Base-by-base conservation (phyloP, 805 yeast species). In the Pichia insulana region DNA sequence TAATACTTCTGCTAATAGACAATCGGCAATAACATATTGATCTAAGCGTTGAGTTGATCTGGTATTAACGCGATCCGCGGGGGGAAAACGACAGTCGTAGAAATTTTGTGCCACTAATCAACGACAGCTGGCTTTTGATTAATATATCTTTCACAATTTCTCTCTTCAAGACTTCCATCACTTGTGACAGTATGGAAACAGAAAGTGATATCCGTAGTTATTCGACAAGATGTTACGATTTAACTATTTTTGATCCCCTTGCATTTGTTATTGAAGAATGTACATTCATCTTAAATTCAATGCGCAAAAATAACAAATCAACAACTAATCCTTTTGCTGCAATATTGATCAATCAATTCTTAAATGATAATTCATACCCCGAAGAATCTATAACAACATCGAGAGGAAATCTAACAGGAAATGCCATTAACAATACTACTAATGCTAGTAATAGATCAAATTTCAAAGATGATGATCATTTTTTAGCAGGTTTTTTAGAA, bases 231-330 rank as follows among this genome's bases (percentile, higher is more conserved):
- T 5, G 25, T 8, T 8, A 22, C 8, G 25, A 8, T 22, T 6
- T 22, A 22, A 22, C 7, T 13, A n/a, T 43, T 12, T 84, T 40
- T 89, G 85, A 60, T 84, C 94, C 51, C n/a, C 22, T 82, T 43
- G 83, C 94, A 2, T 76, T 90, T 51, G 83, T 87, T 50, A 79
- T 87, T 47, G 83, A 84, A 57, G 97, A 92, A 65, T 87, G 96
- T 60, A 83, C 86, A 55, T 72, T 80, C 44, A 74, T 92, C 40
- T 77, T 90, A 16, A 80, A 95, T 16, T 88, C 92, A 18, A 87
- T 92, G 95, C 71, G 97, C 42, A 88, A 87, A 57, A 72, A 84
- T 49, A 76, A 88, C 57, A 77, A 84, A 49, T 82, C 83, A 51
- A 40, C 46, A n/a, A 47, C 46, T 11, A 72, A 81, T 7, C 86